Base-by-base conservation (phyloP, 306 rosid species). In the Hippophae gyantsensis region DNA sequence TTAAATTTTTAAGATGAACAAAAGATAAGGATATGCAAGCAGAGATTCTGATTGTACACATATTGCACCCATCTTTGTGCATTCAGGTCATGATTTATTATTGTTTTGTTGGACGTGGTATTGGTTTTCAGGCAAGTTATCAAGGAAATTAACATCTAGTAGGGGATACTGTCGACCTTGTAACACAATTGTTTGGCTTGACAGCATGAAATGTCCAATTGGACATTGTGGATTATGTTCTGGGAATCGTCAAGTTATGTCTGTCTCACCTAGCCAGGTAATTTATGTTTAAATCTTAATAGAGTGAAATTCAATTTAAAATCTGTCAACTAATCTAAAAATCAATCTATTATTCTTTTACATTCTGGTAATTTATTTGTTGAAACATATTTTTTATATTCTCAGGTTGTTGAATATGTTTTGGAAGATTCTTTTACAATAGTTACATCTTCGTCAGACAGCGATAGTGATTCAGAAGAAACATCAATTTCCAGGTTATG, bases 131-230 rank as follows among this genome's bases (percentile, higher is more conserved):
- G 97, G 86, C 44, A 65, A 69, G 58, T 65, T 78, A 26, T 71
- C 75, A 10, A 73, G 60, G 78, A 85, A 70, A 72, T 66, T 81
- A 53, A 57, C 79, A 63, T 78, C 74, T 51, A 76, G 62, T 12
- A 71, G 95, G 61, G 98, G 96, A 72, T 90, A 77, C 69, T 87
- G 98, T 73, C 76, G 62, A 58, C 74, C 55, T 68, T 90, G 98
- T 76, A 62, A 71, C 66, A 67, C 77, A 18, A 60, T 90, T 62
- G 96, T 85, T 69, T 85, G 87, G 95, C 74, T 81, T 50, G 67
- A 74, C 65, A 79, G 82, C 76, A 62, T 74, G 73, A 85, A 64
- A 74, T 90, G 95, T 76, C 66, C 79, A 49, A 71, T 79, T 60
- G 44, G 50, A 66, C 75, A 64, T 54, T 57, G 67, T 10, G 69